Percentiles rank a stretch among this genome's conserved stretches.
Conservation (phyloP, 148 eudicot species). For the Silene latifolia region DNA sequence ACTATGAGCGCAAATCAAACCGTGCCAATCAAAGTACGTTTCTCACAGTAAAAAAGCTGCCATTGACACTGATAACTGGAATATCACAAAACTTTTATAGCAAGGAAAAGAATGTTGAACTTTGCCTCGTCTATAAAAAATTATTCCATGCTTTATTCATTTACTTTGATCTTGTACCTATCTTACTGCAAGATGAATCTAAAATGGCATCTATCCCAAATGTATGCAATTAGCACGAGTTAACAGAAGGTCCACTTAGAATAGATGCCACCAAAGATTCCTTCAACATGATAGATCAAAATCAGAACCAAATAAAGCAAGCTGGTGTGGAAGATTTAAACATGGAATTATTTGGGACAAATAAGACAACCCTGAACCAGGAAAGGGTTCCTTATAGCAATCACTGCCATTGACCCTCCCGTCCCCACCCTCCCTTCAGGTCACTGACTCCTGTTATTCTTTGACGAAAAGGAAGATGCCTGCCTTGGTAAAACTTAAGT, state of each 20-base stretch:
- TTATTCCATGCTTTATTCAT: not conserved
- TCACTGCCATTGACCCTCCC: not conserved
- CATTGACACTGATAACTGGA: no score
- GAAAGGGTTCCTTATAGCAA: not conserved
- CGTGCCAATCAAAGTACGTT: no score
- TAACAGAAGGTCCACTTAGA: not conserved
- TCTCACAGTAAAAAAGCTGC: no score
- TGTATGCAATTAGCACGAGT: not conserved
- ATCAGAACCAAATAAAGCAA: not conserved
- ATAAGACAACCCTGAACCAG: not conserved
- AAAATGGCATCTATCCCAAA: not conserved
- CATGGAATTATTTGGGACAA: not conserved
- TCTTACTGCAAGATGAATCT: not conserved
- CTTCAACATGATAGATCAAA: not conserved
- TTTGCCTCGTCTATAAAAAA: no score
- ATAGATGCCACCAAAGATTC: not conserved
- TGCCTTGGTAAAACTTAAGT: not conserved
- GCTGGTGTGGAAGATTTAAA: not conserved
- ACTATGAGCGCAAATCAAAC: no score
- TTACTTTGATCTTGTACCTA: not conserved
- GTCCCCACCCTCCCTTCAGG: not conserved
- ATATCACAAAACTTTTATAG: no score
- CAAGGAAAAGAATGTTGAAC: no score
- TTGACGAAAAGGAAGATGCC: not conserved
- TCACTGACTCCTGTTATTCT: not conserved